Conservation (phyloP, 2,329 filamentous ascomycete species). For the Ophiocordyceps sinensis region DNA sequence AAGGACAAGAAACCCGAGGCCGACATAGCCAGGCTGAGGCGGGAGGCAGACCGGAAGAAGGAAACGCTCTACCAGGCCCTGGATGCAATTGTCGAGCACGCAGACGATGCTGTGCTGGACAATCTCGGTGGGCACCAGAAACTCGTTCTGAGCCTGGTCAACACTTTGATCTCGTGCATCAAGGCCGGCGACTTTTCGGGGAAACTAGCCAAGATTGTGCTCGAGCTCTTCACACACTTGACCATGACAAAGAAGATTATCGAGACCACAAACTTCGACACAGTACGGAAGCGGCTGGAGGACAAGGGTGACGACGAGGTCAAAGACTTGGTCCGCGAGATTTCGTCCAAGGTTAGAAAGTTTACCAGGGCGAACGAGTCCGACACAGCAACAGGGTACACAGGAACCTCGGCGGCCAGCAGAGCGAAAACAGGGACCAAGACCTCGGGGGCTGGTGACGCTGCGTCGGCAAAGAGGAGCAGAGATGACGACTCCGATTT, state of each 20-base stretch:
- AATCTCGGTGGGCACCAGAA: conserved; percentile 44
- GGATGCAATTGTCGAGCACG: conserved; percentile 37
- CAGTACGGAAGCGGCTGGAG: conserved; percentile 46
- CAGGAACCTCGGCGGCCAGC: conserved; percentile 23
- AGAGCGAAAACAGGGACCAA: conserved; percentile 20
- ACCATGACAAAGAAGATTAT: conserved; percentile 47
- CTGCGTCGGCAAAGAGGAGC: conserved; percentile 18
- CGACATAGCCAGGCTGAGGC: conserved; percentile 22
- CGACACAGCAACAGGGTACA: conserved; percentile 21
- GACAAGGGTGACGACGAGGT: conserved; percentile 52
- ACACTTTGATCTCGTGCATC: conserved; percentile 38
- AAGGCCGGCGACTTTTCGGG: conserved; percentile 37
- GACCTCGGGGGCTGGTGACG: conserved; percentile 9
- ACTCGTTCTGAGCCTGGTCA: conserved; percentile 38
- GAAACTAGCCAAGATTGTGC: conserved; percentile 37
- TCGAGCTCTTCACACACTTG: conserved; percentile 46
- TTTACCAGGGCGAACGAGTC: conserved; percentile 19
- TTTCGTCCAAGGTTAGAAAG: conserved; percentile 32
- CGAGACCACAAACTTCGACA: conserved; percentile 51
- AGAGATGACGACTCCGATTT: conserved; percentile 25
- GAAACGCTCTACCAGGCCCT: conserved; percentile 35
- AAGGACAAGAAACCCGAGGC: conserved; percentile 25
- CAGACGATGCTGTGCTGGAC: conserved; percentile 39
- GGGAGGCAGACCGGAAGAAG: conserved; percentile 27
- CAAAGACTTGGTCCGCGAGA: conserved; percentile 44